Conservation (phyloP, 805 yeast genomes). For the Tetrapisispora phaffii region DNA sequence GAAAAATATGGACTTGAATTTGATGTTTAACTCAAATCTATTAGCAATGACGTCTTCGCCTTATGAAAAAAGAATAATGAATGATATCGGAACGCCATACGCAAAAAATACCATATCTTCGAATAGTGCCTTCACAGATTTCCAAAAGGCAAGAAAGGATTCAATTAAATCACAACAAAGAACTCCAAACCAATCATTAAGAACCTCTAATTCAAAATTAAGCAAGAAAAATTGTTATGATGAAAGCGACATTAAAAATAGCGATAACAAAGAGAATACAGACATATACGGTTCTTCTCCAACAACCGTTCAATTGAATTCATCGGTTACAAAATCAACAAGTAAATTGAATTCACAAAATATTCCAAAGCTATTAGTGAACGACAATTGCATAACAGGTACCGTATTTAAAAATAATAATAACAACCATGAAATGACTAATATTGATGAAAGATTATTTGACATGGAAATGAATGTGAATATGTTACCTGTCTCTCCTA, state of each 20-base stretch:
- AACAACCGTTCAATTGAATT: conserved; percentile 29
- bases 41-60: conserved; percentile 23
- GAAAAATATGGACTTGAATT: conserved; percentile 25
- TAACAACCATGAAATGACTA: conserved; percentile 3
- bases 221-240: background rate
- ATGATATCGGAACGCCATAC: conserved; percentile 27
- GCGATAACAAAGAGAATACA: conserved; percentile 7
- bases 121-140: conserved; percentile 28
- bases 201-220: background rate
- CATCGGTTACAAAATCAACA: conserved; percentile 26
- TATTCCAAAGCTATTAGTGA: conserved; percentile 11
- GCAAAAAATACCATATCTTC: conserved; percentile 17
- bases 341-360: conserved; percentile 12
- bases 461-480: conserved; percentile 8
- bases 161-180: conserved; percentile 5
- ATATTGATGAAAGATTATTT: conserved; percentile 15
- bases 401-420: conserved; percentile 1
- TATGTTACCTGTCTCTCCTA: conserved; percentile 23
- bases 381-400: background rate
- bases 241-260: conserved; percentile 1
- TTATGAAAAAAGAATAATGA: conserved; percentile 24
- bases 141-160: conserved; percentile 27
- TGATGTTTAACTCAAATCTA: conserved; percentile 25
- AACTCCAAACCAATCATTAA: conserved; percentile 7
- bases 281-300: conserved; percentile 29